Evolutionary conservation across 345 rosid species (phyloP).

Genomic region (Erucastrum elatum): DNA sequence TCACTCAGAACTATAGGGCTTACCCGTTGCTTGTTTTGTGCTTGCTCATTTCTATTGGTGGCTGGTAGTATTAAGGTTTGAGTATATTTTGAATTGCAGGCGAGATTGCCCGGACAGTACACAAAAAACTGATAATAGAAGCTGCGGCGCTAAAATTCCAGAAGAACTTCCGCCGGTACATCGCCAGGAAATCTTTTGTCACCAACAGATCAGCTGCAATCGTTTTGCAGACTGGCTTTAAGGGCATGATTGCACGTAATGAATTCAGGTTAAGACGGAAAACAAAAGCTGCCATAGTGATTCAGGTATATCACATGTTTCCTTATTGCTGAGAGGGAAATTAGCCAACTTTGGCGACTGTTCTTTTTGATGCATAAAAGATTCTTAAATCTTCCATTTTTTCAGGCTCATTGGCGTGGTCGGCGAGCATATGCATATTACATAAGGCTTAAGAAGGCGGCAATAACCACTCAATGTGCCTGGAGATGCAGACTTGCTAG

Average conservation of each 20-base stretch:
- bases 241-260: slow-evolving; percentile 85
- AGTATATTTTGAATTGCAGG: slow-evolving; percentile 44
- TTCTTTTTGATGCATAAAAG: slow-evolving; percentile 21
- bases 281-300: slow-evolving; percentile 70
- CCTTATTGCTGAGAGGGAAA: slow-evolving; percentile 5
- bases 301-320: slow-evolving; percentile 58
- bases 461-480: slow-evolving; percentile 78
- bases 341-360: slow-evolving; percentile 15
- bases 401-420: slow-evolving; percentile 74
- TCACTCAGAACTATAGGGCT: background rate
- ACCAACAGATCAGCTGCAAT: slow-evolving; percentile 56
- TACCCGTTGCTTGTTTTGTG: background rate
- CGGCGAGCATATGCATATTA: slow-evolving; percentile 63
- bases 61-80: slow-evolving; percentile 5
- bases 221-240: slow-evolving; percentile 77
- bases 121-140: slow-evolving; percentile 59
- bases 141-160: slow-evolving; percentile 85
- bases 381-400: slow-evolving; percentile 30
- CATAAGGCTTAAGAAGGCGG: slow-evolving; percentile 81
- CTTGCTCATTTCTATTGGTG: slow-evolving; percentile 18
- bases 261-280: slow-evolving; percentile 77
- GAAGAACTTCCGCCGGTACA: slow-evolving; percentile 65
- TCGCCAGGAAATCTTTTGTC: slow-evolving; percentile 57
- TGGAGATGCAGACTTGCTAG: slow-evolving; percentile 96
- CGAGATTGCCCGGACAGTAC: slow-evolving; percentile 56